Base-by-base conservation (phyloP, 2,329 filamentous ascomycete species). In the Westerdykella aurantiaca region DNA sequence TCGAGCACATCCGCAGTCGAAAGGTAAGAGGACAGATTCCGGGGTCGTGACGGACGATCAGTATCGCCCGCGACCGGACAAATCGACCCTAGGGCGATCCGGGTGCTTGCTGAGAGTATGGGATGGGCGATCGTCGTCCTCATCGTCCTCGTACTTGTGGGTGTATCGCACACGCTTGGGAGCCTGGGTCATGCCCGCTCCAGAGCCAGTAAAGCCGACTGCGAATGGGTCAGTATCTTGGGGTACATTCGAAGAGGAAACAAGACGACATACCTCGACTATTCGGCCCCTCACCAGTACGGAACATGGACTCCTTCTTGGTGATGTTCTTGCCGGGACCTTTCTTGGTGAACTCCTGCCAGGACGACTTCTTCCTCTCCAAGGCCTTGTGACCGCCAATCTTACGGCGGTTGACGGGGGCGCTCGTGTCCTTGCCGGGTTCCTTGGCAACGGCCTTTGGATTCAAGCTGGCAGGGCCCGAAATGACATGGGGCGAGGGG, bases 191-290 rank as follows among this genome's bases (percentile, higher is more conserved):
- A 97, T 97, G 53, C 85, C 79, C 69, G 95, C 88, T 47, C 93
- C 93, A 43, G 90, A 96, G 49, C 93, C 93, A 7, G 88, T 95
- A 63, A 98, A 96, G 29, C 93, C 93, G 61, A 98, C 93, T 96
- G 53, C 48, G 16, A 37, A 35, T 9, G 39, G 13, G 47, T 66
- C 51, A 67, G 64, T 52, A 31, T 37, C 11, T 12, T 3, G 18
- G 34, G 11, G 11, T 23, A 16, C 33, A 6, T 34, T 34, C n/a
- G 38, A 44, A n/a, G 39, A 3, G 39, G 41, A 13, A 33, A n/a
- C 5, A 18, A 18, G 22, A 34, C 23, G 11, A 9, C 77, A 55
- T 72, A 95, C 90, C 90, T 85, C 89, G 81, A 45, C 86, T 90
- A 59, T 88, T 80, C 18, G 93, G 79, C 48, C 88, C 84, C 25